Evolutionary conservation across 2,329 filamentous ascomycete species (phyloP).

Genomic region (Aspergillus clavatus): DNA sequence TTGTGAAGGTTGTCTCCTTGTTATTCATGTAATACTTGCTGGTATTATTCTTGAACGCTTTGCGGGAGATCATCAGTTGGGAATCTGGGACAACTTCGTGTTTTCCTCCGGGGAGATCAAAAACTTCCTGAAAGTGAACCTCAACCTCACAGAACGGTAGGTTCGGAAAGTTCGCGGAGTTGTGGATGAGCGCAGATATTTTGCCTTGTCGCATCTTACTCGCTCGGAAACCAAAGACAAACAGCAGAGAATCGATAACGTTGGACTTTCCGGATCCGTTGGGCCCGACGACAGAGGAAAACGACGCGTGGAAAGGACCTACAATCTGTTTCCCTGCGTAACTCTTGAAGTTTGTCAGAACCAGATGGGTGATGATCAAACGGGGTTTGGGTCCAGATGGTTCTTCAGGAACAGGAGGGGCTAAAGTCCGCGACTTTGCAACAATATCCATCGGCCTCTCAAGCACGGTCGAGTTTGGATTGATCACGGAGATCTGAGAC

Average conservation of each 20-base stretch:
- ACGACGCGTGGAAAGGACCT: constrained; percentile 92
- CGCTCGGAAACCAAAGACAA: constrained; percentile 97
- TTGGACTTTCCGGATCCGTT: constrained; percentile 99
- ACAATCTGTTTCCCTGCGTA: constrained; percentile 94
- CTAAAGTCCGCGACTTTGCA: constrained; percentile 72
- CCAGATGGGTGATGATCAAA: constrained; percentile 86
- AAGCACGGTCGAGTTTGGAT: constrained; percentile 69
- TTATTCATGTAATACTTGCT: constrained; percentile 98
- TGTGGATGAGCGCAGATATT: constrained; percentile 95
- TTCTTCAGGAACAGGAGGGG: constrained; percentile 62
- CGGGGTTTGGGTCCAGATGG: constrained; percentile 73
- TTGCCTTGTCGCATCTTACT: constrained; percentile 99
- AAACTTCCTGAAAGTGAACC: constrained; percentile 92
- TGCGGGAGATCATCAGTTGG: constrained; percentile 79
- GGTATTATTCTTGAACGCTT: constrained; percentile 94
- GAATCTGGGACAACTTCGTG: constrained; percentile 77
- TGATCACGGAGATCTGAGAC: constrained; percentile 58
- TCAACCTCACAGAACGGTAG: constrained; percentile 91
- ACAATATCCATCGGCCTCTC: constrained; percentile 94
- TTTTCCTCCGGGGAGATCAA: constrained; percentile 74
- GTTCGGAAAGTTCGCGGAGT: constrained; percentile 80
- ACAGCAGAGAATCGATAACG: constrained; percentile 94
- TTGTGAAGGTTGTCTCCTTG: constrained; percentile 84
- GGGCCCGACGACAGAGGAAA: constrained; percentile 94
- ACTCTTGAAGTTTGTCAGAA: constrained; percentile 97